Conservation (phyloP, 2,329 filamentous ascomycete genomes). For the Xylariaceae sp. region DNA sequence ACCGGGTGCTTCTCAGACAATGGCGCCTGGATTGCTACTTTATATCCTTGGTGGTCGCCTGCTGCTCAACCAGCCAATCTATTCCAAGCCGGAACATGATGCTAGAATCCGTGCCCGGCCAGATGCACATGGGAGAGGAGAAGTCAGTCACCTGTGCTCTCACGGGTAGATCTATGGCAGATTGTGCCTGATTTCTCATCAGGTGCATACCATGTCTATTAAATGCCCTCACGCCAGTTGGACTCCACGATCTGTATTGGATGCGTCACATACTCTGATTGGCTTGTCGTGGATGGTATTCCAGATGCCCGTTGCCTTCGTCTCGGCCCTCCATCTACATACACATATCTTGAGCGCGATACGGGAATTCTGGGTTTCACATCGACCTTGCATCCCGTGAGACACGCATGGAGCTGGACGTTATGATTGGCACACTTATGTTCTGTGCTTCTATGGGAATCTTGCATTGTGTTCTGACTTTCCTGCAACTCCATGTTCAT, state of each 20-base stretch:
- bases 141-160: constrained; percentile 6
- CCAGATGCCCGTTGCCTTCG: background rate
- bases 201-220: constrained; percentile 2
- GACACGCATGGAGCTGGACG: constrained; percentile 8
- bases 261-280: constrained; percentile 3
- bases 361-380: background rate
- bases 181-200: constrained; percentile 1
- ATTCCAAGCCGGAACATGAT: background rate
- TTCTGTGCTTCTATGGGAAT: background rate
- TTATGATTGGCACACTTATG: constrained; percentile 1
- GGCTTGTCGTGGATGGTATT: background rate
- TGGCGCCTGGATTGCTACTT: constrained; percentile 11
- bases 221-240: constrained; percentile 4
- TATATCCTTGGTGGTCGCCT: constrained; percentile 20
- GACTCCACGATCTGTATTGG: background rate
- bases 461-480: constrained; percentile 2
- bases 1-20: constrained; percentile 17
- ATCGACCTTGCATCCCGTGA: constrained; percentile 14
- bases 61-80: constrained; percentile 4
- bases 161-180: constrained; percentile 2
- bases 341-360: background rate
- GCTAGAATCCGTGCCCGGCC: constrained; percentile 10
- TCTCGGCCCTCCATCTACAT: background rate
- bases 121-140: constrained; percentile 12
- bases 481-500: constrained; percentile 12